Conservation (phyloP, 352 stramenopile species). For the Phytophthora parvispora region DNA sequence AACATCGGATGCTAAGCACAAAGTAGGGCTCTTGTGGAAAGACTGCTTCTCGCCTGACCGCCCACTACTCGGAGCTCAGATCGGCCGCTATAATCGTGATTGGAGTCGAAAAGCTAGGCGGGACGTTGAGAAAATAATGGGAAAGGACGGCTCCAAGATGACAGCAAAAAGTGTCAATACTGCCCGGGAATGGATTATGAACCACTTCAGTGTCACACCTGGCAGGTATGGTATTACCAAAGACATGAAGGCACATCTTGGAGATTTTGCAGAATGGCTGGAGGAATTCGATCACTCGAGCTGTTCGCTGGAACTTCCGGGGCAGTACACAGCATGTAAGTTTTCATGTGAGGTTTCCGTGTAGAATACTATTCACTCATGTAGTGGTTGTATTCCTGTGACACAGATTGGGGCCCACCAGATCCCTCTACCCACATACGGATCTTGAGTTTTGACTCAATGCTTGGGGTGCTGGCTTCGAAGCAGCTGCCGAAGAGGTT, state of each 20-base stretch:
- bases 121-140: slow-evolving; percentile 82
- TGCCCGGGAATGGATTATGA: slow-evolving; percentile 76
- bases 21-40: slow-evolving; percentile 57
- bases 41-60: slow-evolving; percentile 74
- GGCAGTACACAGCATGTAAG: slow-evolving; percentile 82
- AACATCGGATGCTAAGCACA: slow-evolving; percentile 32
- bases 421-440: slow-evolving; percentile 68
- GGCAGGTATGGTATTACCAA: slow-evolving; percentile 80
- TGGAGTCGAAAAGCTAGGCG: slow-evolving; percentile 64
- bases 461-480: slow-evolving; percentile 83
- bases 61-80: slow-evolving; percentile 58
- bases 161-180: slow-evolving; percentile 62
- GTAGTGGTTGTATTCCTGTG: slow-evolving; percentile 4
- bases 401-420: slow-evolving; percentile 77
- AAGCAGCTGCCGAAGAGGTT: slow-evolving; percentile 90
- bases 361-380: not conserved
- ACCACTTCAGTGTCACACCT: slow-evolving; percentile 76
- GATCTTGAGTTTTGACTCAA: slow-evolving; percentile 82
- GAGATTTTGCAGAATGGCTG: slow-evolving; percentile 89
- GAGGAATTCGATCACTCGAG: slow-evolving; percentile 86
- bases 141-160: slow-evolving; percentile 66
- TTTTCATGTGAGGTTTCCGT: not conserved
- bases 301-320: slow-evolving; percentile 74
- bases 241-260: slow-evolving; percentile 85
- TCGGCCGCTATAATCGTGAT: slow-evolving; percentile 83